Conservation (phyloP, 2,329 filamentous ascomycete species). For the Paraphaeosphaeria minitans region DNA sequence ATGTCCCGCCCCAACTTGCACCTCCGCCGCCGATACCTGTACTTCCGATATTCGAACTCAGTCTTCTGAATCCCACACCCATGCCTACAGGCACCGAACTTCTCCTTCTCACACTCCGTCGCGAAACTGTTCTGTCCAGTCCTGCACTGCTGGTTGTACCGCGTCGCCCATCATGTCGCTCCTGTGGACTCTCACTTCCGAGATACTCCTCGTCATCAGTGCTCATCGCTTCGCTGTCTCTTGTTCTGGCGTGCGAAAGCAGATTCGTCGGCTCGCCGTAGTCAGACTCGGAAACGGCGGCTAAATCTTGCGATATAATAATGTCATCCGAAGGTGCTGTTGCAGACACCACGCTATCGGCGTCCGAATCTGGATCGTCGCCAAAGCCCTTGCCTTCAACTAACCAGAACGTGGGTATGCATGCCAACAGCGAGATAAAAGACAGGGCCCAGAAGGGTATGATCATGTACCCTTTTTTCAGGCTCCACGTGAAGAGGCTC, state of each 20-base stretch:
- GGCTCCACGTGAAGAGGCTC: constrained; percentile 74
- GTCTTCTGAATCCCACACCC: constrained; percentile 51
- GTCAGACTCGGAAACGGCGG: constrained; percentile 42
- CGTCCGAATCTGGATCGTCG: constrained; percentile 42
- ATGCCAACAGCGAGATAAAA: constrained; percentile 65
- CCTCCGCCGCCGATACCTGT: constrained; percentile 43
- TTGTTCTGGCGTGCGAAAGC: constrained; percentile 41
- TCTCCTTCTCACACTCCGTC: constrained; percentile 43
- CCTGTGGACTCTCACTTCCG: constrained; percentile 3
- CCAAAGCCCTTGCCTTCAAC: constrained; percentile 73
- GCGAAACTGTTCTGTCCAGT: constrained; percentile 30
- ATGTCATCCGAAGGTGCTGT: constrained; percentile 8
- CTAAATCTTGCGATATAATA: constrained; percentile 13
- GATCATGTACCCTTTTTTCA: constrained; percentile 75
- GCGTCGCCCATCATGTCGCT: constrained; percentile 13
- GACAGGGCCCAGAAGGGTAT: constrained; percentile 82
- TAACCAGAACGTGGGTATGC: constrained; percentile 74
- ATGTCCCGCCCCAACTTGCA: constrained; percentile 41
- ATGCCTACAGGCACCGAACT: constrained; percentile 54
- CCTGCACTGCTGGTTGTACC: constrained; percentile 22
- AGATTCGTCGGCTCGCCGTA: constrained; percentile 46
- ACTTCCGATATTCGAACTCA: constrained; percentile 53
- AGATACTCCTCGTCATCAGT: constrained; percentile 32
- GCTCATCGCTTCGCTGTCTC: constrained; percentile 30
- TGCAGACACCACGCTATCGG: constrained; percentile 32